These are phyloP conservation scores for Diaporthe amygdali DNA, from an alignment of 2,329 filamentous ascomycete genomes.

Conservation along the genomic window DNA sequence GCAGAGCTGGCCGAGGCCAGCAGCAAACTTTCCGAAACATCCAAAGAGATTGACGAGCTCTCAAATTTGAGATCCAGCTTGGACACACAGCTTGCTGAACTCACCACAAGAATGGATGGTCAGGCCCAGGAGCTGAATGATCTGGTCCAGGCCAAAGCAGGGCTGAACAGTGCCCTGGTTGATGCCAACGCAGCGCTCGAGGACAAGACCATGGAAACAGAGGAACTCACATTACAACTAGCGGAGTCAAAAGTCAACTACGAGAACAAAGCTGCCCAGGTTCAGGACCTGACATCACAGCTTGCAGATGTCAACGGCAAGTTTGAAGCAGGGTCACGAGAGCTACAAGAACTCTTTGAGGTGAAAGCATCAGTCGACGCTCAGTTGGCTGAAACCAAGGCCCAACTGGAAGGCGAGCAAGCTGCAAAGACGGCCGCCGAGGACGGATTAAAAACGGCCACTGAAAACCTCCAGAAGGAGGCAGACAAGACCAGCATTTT, in stretches of 20 bases:
- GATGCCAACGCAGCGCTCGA: background rate
- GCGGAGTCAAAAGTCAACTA: slow-evolving; percentile 3
- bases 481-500: slow-evolving; percentile 30
- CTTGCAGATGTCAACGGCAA: background rate
- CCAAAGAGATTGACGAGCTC: background rate
- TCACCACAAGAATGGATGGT: background rate
- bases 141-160: background rate
- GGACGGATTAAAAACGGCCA: slow-evolving; percentile 27
- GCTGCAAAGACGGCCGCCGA: background rate
- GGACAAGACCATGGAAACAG: background rate
- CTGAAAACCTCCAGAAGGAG: slow-evolving; percentile 32
- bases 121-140: background rate
- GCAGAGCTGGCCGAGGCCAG: background rate
- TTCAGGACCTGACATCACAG: background rate
- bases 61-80: background rate
- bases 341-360: background rate
- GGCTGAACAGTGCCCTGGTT: background rate
- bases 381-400: background rate
- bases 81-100: background rate
- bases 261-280: background rate
- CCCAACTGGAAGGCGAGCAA: background rate
- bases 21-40: background rate
- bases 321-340: background rate
- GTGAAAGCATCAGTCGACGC: background rate
- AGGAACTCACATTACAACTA: background rate